Percentiles rank a stretch among this genome's conserved stretches.
phyloP scores from a whole-genome alignment of 495 filamentous ascomycete species.

The Glonium stellatum region DNA sequence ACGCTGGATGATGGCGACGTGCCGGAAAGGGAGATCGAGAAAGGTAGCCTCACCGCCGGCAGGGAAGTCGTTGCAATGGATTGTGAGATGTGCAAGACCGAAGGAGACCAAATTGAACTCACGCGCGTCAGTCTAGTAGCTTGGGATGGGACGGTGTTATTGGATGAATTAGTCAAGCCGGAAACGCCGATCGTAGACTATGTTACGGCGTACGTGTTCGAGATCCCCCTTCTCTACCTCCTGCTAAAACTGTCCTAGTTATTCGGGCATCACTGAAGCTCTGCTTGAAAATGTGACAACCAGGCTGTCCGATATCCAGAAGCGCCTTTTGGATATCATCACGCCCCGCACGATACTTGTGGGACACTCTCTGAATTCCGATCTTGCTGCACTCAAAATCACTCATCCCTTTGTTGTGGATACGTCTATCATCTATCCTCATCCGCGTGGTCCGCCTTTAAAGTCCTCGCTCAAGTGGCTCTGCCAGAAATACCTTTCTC shows the following conservation, averaged over 20 bases:
- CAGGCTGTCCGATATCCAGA: constrained; percentile 75
- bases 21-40: constrained; percentile 61
- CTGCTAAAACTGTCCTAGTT: constrained; percentile 18
- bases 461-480: constrained; percentile 78
- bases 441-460: constrained; percentile 65
- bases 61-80: constrained; percentile 78
- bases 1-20: constrained; percentile 58
- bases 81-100: constrained; percentile 93
- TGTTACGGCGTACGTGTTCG: constrained; percentile 58
- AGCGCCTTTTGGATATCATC: constrained; percentile 62
- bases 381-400: constrained; percentile 72
- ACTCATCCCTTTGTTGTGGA: constrained; percentile 92
- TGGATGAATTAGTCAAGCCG: constrained; percentile 91
- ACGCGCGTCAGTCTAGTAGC: constrained; percentile 78
- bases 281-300: constrained; percentile 77
- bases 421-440: constrained; percentile 78
- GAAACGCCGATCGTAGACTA: constrained; percentile 79
- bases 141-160: constrained; percentile 75
- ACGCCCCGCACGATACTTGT: constrained; percentile 72
- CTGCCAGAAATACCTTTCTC: constrained; percentile 66
- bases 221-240: constrained; percentile 29
- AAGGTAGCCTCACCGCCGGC: constrained; percentile 77
- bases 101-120: constrained; percentile 65
- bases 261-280: constrained; percentile 80
- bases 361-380: constrained; percentile 88